Evolutionary conservation across 768 basidiomycete genomes (phyloP), one percentile per base, ranked within the genome.

Genomic region (Imleria badia): DNA sequence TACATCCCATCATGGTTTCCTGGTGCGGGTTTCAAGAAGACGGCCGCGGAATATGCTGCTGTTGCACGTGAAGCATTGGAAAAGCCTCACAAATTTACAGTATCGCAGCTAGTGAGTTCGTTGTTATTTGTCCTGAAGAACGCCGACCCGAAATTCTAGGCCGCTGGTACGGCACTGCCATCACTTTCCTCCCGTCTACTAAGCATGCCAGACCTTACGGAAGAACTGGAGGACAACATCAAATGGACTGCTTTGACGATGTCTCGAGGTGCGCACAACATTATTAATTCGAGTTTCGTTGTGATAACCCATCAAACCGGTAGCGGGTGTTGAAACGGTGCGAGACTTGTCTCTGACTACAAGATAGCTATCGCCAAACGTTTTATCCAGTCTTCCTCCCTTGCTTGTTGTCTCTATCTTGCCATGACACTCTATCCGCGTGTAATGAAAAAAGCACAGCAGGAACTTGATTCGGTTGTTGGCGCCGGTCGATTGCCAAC

Each of bases 401-500:
- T 54, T 1, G 31, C 48, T 6, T 60, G 52, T 43, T 51, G 55
- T 9, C 62, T 64, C 39, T 56, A 56, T 20, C 65, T 70, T 17
- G 71, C 66, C 3, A 72, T 71, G 70, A 57, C 60, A 19, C 61
- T 67, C 42, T 57, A 62, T 43, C 71, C 72, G 3, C 50, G 38
- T 1, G 62, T 65, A n/a, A 57, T 66, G 59, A 56, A 55, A 43
- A 69, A 58, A 38, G 69, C 61, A 0, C 69, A 66, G 44, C 51
- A 53, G 35, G 69, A 72, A 41, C 46, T 72, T 11, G 68, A 68
- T 30, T 17, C 46, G 0, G 59, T 72, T 1, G 60, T 72, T 12
- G 71, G 70, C 9, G 33, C 35, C 4, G 48, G 55, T 6, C 50
- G 46, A 41, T 39, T 68, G 22, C 68, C 70, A 8, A 64, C 60